Evolutionary conservation across 345 rosid genomes (phyloP), one percentile per base, ranked within the genome.

Genomic region (Citrus australasica): DNA sequence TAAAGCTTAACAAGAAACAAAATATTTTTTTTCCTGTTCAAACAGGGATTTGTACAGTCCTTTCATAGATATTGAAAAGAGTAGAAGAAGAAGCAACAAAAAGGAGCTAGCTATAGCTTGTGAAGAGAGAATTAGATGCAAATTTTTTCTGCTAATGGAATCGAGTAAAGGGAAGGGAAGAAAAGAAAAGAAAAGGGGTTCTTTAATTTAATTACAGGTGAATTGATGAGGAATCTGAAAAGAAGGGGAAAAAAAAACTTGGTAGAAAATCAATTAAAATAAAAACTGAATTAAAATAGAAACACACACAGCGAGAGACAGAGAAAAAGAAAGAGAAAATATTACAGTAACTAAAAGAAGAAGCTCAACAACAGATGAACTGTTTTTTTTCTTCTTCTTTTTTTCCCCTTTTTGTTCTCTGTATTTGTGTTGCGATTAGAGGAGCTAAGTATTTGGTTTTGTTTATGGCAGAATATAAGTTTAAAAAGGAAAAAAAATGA

Each of bases 61-160:
- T 71, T 40, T n/a, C 42, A 51, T 13, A 62, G 72, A 21, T 67
- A 65, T 62, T 73, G 79, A 76, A 65, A 65, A 55, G 51, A 65
- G 32, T 21, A 53, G 25, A 55, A 74, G 70, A 77, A 59, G 56
- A n/a, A 77, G 69, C 72, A 71, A n/a, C 55, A 67, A 55, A 66
- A 58, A 65, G 59, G 76, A 60, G 56, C 59, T 46, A 11, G 51
- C 51, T 46, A 46, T 30, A 2, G 48, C 38, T 32, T 59, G 51
- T 21, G 24, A 72, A 55, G 77, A 64, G 79, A 84, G 93, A 88
- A 89, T 85, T 81, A 82, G 92, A 91, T 88, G 89, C 90, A 88
- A 84, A 35, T 5, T 5, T 53, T 46, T 53, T 16, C 79, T 85
- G 33, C 35, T 53, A 71, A 84, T 73, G 73, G 89, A 89, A 85